These are phyloP conservation scores for Myxozyma mucilagina DNA, from an alignment of 805 yeast genomes.

Conservation along the genomic window DNA sequence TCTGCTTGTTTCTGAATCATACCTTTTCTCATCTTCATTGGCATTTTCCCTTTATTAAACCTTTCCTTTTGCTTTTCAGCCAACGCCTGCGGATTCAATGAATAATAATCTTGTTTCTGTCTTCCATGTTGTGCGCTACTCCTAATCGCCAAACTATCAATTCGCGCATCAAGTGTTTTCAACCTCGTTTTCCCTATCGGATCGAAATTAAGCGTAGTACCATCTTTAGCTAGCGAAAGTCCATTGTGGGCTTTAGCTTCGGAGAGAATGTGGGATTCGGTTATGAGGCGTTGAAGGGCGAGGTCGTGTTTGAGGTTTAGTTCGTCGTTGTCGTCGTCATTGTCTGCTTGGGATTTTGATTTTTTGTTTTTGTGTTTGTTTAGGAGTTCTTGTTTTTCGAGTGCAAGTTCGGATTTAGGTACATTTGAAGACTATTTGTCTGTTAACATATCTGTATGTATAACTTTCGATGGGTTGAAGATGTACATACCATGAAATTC, in stretches of 20 bases:
- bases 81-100: slow-evolving; percentile 22
- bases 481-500: slow-evolving; percentile 35
- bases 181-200: slow-evolving; percentile 44
- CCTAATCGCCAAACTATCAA: slow-evolving; percentile 32
- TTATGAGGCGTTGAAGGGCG: slow-evolving; percentile 63
- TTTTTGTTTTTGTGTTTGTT: slow-evolving; percentile 28
- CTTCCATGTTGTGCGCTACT: slow-evolving; percentile 8
- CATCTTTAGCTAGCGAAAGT: background rate
- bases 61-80: slow-evolving; percentile 2
- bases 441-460: background rate
- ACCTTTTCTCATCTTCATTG: slow-evolving; percentile 86
- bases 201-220: slow-evolving; percentile 39
- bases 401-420: slow-evolving; percentile 35
- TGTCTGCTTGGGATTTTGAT: slow-evolving; percentile 17
- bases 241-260: slow-evolving; percentile 34
- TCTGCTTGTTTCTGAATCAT: slow-evolving; percentile 61
- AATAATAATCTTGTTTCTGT: slow-evolving; percentile 33
- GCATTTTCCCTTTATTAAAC: slow-evolving; percentile 62
- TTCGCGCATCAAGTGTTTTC: slow-evolving; percentile 42
- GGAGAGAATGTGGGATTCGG: slow-evolving; percentile 64
- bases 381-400: slow-evolving; percentile 12
- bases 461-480: background rate
- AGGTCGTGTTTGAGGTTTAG: slow-evolving; percentile 64
- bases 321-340: slow-evolving; percentile 36
- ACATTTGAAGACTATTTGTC: slow-evolving; percentile 35